Evolutionary conservation across 306 rosid species (phyloP).

Genomic region (Sechiopsis laciniata): DNA sequence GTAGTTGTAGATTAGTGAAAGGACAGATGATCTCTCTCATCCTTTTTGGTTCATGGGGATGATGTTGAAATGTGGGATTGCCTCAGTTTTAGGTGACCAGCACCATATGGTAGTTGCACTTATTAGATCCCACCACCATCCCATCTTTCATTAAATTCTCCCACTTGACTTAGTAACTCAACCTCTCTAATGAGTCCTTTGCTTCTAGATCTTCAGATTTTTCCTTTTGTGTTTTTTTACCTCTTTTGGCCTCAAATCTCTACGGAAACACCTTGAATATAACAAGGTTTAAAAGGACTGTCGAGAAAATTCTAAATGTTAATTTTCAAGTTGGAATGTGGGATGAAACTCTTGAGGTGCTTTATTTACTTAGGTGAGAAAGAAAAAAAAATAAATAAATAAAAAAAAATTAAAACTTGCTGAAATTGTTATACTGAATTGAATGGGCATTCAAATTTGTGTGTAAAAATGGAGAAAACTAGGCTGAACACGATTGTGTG

Average conservation of each 20-base stretch:
- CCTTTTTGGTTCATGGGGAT: slow-evolving; percentile 12
- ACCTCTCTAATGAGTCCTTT: neutral
- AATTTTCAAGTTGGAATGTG: too few relatives aligned
- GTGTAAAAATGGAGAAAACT: too few relatives aligned
- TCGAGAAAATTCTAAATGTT: too few relatives aligned
- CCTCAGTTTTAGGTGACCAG: slow-evolving; percentile 20
- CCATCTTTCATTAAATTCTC: neutral
- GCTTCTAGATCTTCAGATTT: neutral
- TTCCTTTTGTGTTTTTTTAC: neutral
- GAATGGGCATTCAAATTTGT: too few relatives aligned
- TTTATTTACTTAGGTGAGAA: too few relatives aligned
- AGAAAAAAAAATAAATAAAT: too few relatives aligned
- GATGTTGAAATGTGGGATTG: slow-evolving; percentile 1
- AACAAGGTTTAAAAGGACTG: too few relatives aligned
- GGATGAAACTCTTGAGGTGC: too few relatives aligned
- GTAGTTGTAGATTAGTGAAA: neutral
- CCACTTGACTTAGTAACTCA: neutral
- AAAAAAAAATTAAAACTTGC: too few relatives aligned
- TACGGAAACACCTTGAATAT: neutral
- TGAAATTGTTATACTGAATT: too few relatives aligned
- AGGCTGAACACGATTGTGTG: too few relatives aligned
- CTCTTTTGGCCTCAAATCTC: neutral
- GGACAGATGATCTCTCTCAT: neutral
- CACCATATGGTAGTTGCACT: slow-evolving; percentile 9
- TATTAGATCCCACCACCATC: neutral